phyloP scores from a whole-genome alignment of 345 rosid genomes.

The Combretum micranthum region DNA sequence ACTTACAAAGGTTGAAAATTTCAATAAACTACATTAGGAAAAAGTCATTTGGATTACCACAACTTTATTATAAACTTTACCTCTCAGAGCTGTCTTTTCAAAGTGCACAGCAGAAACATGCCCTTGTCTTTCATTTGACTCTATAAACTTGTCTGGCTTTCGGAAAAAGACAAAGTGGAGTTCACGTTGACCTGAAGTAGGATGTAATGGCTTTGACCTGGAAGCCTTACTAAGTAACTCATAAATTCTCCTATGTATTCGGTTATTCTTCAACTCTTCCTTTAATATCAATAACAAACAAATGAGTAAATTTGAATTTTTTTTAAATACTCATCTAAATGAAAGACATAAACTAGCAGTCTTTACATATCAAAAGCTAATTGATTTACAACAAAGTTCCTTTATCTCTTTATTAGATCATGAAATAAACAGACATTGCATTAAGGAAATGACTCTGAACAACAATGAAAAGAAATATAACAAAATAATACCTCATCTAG shows the following conservation, averaged over 20 bases:
- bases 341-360: no score
- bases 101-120: slow-evolving; percentile 64
- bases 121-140: slow-evolving; percentile 46
- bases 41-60: neutral
- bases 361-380: no score
- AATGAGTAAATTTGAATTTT: neutral
- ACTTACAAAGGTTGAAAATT: neutral
- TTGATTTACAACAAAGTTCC: no score
- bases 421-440: neutral
- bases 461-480: neutral
- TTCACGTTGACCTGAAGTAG: slow-evolving; percentile 51
- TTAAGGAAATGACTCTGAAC: neutral
- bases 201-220: slow-evolving; percentile 26
- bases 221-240: slow-evolving; percentile 73
- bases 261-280: slow-evolving; percentile 68
- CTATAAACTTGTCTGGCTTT: slow-evolving; percentile 66
- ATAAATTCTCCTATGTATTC: slow-evolving; percentile 61
- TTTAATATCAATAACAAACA: slow-evolving; percentile 20
- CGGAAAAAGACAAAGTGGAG: slow-evolving; percentile 82
- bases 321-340: no score
- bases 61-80: slow-evolving; percentile 22
- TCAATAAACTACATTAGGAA: neutral
- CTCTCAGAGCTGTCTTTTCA: slow-evolving; percentile 73
- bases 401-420: no score
- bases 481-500: slow-evolving; percentile 61